Percentiles rank a stretch among this genome's conserved stretches.
phyloP scores from a whole-genome alignment of 768 basidiomycete species.

The Favolaschia claudopus region DNA sequence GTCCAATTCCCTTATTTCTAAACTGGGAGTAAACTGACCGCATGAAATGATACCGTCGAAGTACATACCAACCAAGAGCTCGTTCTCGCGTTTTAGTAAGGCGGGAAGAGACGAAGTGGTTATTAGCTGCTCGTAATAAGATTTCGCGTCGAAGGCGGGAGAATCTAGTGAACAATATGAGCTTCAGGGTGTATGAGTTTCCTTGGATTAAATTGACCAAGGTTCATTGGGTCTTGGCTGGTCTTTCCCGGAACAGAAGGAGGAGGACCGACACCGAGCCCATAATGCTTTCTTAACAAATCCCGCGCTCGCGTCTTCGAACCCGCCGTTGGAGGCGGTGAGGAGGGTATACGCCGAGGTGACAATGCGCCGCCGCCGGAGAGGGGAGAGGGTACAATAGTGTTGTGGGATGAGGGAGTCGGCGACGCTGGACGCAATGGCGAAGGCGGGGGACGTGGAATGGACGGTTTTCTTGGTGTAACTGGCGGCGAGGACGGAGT shows the following conservation, averaged over 20 bases:
- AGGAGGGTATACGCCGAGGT: conserved; percentile 37
- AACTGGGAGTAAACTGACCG: background rate
- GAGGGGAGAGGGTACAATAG: conserved; percentile 30
- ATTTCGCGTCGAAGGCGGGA: conserved; percentile 79
- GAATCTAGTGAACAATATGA: conserved; percentile 61
- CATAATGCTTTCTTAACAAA: conserved; percentile 86
- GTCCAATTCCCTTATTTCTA: conserved; percentile 89
- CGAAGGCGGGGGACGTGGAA: conserved; percentile 48
- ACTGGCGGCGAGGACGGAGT: conserved; percentile 27
- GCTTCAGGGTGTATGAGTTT: conserved; percentile 11
- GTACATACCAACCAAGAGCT: conserved; percentile 70
- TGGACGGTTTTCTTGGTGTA: conserved; percentile 34
- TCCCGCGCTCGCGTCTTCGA: conserved; percentile 74
- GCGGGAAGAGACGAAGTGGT: conserved; percentile 78
- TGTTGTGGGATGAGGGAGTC: conserved; percentile 25
- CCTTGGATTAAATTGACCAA: conserved; percentile 59
- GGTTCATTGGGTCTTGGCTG: conserved; percentile 83
- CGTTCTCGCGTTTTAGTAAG: conserved; percentile 83
- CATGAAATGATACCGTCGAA: background rate
- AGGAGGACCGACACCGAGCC: conserved; percentile 78
- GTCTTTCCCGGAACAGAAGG: conserved; percentile 61
- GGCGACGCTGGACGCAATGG: conserved; percentile 53
- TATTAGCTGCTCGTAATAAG: conserved; percentile 87
- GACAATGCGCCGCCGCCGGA: conserved; percentile 29
- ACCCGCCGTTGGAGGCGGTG: conserved; percentile 40